Conservation (phyloP, 2,329 filamentous ascomycete species). For the Cercospora sojina region DNA sequence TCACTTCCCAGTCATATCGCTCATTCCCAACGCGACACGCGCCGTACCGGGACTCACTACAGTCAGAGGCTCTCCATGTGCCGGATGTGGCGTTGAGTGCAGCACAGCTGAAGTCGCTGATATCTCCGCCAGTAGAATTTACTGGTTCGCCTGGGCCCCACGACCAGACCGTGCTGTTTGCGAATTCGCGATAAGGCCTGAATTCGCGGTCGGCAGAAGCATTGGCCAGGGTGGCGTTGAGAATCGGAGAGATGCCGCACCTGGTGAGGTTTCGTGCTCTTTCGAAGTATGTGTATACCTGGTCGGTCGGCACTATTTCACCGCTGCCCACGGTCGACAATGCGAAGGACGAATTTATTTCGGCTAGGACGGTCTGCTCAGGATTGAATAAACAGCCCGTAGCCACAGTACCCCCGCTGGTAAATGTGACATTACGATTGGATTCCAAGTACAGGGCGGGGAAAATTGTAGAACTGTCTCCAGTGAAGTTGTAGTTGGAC, state of each 20-base stretch:
- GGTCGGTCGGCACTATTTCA: slow-evolving; percentile 10
- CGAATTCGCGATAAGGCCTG: slow-evolving; percentile 52
- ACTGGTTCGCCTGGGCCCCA: slow-evolving; percentile 59
- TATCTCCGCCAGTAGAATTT: slow-evolving; percentile 43
- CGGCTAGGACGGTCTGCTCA: slow-evolving; percentile 42
- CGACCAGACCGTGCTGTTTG: slow-evolving; percentile 57
- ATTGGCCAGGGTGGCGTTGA: slow-evolving; percentile 57
- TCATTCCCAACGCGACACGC: slow-evolving; percentile 56
- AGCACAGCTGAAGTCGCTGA: slow-evolving; percentile 53
- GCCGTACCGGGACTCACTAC: slow-evolving; percentile 50
- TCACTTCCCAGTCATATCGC: slow-evolving; percentile 61
- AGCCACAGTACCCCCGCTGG: slow-evolving; percentile 44
- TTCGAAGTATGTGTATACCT: slow-evolving; percentile 1
- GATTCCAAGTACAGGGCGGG: slow-evolving; percentile 46
- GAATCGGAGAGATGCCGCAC: slow-evolving; percentile 61
- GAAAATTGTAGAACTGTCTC: slow-evolving; percentile 56
- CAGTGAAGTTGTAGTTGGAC: slow-evolving; percentile 53
- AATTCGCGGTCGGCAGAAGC: slow-evolving; percentile 51
- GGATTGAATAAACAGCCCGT: slow-evolving; percentile 57
- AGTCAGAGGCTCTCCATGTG: slow-evolving; percentile 61
- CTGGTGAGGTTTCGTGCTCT: slow-evolving; percentile 46
- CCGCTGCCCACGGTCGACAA: slow-evolving; percentile 31
- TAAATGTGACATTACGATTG: slow-evolving; percentile 37
- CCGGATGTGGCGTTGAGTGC: slow-evolving; percentile 52
- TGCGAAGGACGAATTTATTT: slow-evolving; percentile 57